These are phyloP conservation scores for Erigeron philadelphicus DNA, from an alignment of 140 eudicot genomes.

Conservation along the genomic window DNA sequence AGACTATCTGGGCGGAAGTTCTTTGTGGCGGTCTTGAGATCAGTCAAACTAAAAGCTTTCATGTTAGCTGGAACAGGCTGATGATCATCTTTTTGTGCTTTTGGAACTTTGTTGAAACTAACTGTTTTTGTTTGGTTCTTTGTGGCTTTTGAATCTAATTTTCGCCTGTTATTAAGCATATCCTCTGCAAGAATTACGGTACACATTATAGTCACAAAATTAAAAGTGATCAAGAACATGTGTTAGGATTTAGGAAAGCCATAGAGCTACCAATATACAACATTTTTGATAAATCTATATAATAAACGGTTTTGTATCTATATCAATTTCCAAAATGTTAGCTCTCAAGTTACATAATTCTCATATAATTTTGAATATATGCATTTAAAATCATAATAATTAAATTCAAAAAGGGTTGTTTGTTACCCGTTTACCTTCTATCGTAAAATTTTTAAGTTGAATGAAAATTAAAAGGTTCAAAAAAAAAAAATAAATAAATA, in stretches of 20 bases:
- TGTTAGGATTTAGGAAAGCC: neutral
- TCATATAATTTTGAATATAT: too few species aligned
- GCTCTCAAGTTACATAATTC: too few species aligned
- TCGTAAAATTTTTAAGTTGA: too few species aligned
- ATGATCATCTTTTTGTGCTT: slow-evolving; percentile 30
- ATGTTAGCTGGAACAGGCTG: slow-evolving; percentile 32
- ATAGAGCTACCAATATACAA: neutral
- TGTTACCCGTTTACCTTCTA: too few species aligned
- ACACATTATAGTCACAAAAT: neutral
- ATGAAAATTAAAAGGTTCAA: too few species aligned
- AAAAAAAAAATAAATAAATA: too few species aligned
- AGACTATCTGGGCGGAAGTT: slow-evolving; percentile 71
- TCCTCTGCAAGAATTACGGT: slow-evolving; percentile 26
- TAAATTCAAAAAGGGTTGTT: too few species aligned
- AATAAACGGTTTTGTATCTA: too few species aligned
- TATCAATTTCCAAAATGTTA: too few species aligned
- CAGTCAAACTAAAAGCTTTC: slow-evolving; percentile 51
- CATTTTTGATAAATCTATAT: too few species aligned
- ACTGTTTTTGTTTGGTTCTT: slow-evolving; percentile 36
- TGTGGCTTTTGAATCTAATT: slow-evolving; percentile 22
- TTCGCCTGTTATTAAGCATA: slow-evolving; percentile 18
- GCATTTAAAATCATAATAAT: too few species aligned
- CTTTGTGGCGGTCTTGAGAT: slow-evolving; percentile 59
- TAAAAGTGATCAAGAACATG: neutral
- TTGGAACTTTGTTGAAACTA: slow-evolving; percentile 32